Conservation (phyloP, 2,329 filamentous ascomycete species). For the Xylaria sp. region DNA sequence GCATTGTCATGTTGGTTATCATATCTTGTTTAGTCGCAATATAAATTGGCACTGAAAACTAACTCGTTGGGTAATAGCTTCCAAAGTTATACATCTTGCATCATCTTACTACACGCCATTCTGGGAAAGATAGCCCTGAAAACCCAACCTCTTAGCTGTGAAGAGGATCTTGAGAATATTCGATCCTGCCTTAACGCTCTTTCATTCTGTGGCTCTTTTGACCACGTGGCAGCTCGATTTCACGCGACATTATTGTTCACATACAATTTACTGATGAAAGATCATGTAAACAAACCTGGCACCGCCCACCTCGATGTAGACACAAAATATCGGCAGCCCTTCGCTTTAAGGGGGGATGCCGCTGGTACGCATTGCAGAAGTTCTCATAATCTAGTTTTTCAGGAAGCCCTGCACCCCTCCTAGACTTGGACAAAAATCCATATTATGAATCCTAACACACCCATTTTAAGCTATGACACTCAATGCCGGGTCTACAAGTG, state of each 20-base stretch:
- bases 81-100: constrained; percentile 6
- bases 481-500: neutral
- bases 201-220: neutral
- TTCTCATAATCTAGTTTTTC: neutral
- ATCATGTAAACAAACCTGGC: neutral
- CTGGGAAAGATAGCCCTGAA: neutral
- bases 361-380: neutral
- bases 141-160: neutral
- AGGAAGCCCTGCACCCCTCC: neutral
- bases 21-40: neutral
- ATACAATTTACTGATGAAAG: neutral
- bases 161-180: constrained; percentile 4
- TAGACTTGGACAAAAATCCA: no score
- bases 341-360: neutral
- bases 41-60: neutral
- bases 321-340: neutral
- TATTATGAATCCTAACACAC: neutral
- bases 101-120: neutral
- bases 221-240: constrained; percentile 10
- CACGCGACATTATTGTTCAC: neutral
- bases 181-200: neutral
- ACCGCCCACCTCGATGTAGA: neutral
- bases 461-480: neutral
- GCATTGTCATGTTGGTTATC: constrained; percentile 6
- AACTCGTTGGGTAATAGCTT: neutral